Base-by-base conservation (phyloP, 352 stramenopile genomes). In the Phytophthora tubulina region DNA sequence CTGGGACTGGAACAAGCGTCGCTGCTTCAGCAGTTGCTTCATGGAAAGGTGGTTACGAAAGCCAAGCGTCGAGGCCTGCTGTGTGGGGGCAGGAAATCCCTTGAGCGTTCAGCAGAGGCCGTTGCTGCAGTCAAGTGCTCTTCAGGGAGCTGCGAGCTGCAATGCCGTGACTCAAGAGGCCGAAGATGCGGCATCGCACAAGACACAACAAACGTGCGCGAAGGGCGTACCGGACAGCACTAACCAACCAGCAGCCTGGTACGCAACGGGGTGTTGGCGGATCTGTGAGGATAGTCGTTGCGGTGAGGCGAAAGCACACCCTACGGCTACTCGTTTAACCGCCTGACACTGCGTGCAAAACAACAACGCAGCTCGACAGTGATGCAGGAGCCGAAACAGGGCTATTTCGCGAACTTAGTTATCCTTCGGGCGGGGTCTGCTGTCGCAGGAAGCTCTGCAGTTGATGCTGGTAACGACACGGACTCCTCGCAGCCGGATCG, bases 41-140 rank as follows among this genome's bases (percentile, higher is more conserved):
- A 46, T 61, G 55, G 61, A 75, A 66, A 59, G 55, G 46, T 42
- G 17, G 58, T 74, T 72, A 78, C 70, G 70, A 64, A 68, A 63
- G 54, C 65, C 53, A 62, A 71, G 68, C 68, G 68, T 75, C 68
- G 68, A 74, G 65, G 58, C 56, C 57, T 45, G 38, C 1, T 38
- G 14, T 14, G 6, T 39, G 27, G 49, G 50, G 41, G 58, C 60
- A 51, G 39, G 39, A 66, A 60, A 50, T 9, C 13, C 17, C 46
- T 32, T 17, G 36, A 46, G 44, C 63, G 69, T 76, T 73, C 70
- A 77, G 70, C 57, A 73, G 38, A 48, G 58, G 51, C 70, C 64
- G 70, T 77, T 77, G 64, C 48, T 35, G 48, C 67, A 35, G 52
- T 70, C 67, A 45, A 71, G 13, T 64, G 35, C 50, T 46, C 35